Conservation (phyloP, 768 basidiomycete genomes). For the Dendrothele bispora region DNA sequence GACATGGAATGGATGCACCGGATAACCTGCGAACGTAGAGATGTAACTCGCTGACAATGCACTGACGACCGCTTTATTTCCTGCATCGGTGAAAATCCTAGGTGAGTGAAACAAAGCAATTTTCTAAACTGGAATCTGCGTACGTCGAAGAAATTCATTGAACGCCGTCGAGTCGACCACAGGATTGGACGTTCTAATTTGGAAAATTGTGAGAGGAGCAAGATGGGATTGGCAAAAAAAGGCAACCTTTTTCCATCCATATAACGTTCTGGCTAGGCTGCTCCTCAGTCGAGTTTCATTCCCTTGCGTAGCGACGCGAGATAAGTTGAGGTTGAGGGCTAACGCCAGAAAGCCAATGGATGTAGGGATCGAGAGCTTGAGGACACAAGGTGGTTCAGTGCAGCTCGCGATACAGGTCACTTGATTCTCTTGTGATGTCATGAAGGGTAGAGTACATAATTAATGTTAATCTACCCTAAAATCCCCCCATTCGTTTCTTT, state of each 20-base stretch:
- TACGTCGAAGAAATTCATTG: conserved; percentile 70
- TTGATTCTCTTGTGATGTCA: too few relatives aligned
- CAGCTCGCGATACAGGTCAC: too few relatives aligned
- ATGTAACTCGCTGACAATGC: conserved; percentile 90
- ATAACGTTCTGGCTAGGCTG: conserved; percentile 62
- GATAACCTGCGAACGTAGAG: conserved; percentile 91
- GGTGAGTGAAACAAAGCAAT: conserved; percentile 14
- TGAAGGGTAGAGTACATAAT: too few relatives aligned
- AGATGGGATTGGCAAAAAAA: background rate
- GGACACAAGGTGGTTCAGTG: too few relatives aligned
- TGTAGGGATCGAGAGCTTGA: conserved; percentile 24
- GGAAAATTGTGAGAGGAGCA: conserved; percentile 17
- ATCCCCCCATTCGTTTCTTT: conserved; percentile 77
- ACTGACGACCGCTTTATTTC: conserved; percentile 85
- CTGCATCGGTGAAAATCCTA: conserved; percentile 35
- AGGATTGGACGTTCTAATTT: conserved; percentile 55
- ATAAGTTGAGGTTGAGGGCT: conserved; percentile 9
- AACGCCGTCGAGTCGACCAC: conserved; percentile 62
- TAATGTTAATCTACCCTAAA: conserved; percentile 36
- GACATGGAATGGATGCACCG: conserved; percentile 39
- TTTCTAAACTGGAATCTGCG: conserved; percentile 17
- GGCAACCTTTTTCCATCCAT: conserved; percentile 78
- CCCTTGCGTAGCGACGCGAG: conserved; percentile 51
- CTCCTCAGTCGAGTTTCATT: conserved; percentile 74
- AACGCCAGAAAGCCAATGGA: conserved; percentile 9